Percentiles rank a stretch among this genome's conserved stretches.
Evolutionary conservation across 257 asterid species (phyloP).

Genomic region (Parsonsia alboflavescens): DNA sequence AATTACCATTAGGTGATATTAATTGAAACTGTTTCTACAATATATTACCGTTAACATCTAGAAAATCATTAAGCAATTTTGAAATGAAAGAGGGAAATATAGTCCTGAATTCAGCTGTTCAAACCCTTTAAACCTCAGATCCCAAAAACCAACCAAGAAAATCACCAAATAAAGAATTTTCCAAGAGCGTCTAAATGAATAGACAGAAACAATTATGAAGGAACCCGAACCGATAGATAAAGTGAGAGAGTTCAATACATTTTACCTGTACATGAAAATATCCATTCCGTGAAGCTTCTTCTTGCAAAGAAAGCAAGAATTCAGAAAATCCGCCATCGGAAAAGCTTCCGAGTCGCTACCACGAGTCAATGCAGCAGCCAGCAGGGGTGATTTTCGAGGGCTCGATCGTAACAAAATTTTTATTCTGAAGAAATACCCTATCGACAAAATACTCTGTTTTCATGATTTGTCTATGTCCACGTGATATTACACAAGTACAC

Average conservation of each 20-base stretch:
- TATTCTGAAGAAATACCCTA: constrained; percentile 32
- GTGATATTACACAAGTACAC: constrained; percentile 79
- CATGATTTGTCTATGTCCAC: constrained; percentile 48
- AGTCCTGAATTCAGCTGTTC: background rate
- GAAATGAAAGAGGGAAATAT: background rate
- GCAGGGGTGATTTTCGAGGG: constrained; percentile 9
- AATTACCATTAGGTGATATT: background rate
- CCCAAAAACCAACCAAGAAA: constrained; percentile 10
- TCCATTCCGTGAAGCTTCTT: constrained; percentile 85
- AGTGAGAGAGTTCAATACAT: background rate
- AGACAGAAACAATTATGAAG: background rate
- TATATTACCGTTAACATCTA: background rate
- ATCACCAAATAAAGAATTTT: background rate
- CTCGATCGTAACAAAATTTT: background rate
- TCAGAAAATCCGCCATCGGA: constrained; percentile 44
- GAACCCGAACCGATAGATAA: background rate
- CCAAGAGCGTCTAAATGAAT: background rate
- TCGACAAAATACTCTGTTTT: constrained; percentile 56
- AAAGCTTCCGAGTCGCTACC: constrained; percentile 17
- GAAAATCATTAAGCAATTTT: background rate
- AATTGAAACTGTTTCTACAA: background rate
- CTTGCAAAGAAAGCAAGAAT: constrained; percentile 67
- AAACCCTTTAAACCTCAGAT: constrained; percentile 1
- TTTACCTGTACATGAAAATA: constrained; percentile 92
- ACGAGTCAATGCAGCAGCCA: constrained; percentile 13